These are phyloP conservation scores for Tephrocybe sp. DNA, from an alignment of 768 basidiomycete genomes.

Conservation along the genomic window DNA sequence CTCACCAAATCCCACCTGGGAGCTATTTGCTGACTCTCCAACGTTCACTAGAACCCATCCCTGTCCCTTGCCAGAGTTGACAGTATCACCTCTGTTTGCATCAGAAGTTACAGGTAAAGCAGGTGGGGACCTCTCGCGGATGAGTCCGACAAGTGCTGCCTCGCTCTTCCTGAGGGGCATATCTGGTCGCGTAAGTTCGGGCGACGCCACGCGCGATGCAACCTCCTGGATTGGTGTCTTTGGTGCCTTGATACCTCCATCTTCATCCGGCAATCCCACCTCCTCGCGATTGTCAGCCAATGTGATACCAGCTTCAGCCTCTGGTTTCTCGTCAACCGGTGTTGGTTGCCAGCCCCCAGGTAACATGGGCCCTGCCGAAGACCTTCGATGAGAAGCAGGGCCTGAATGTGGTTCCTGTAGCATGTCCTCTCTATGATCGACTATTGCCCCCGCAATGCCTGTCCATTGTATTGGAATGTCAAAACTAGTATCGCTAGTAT, in stretches of 20 bases:
- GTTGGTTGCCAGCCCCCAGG: slow-evolving; percentile 57
- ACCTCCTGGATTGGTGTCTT: slow-evolving; percentile 46
- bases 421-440: slow-evolving; percentile 4
- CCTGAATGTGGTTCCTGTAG: background rate
- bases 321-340: slow-evolving; percentile 48
- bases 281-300: slow-evolving; percentile 8
- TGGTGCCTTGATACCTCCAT: slow-evolving; percentile 23
- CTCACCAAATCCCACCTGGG: slow-evolving; percentile 5
- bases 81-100: slow-evolving; percentile 1
- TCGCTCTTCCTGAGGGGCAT: slow-evolving; percentile 57
- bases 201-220: slow-evolving; percentile 47
- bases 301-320: slow-evolving; percentile 14
- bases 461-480: slow-evolving; percentile 66
- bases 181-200: slow-evolving; percentile 46
- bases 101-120: slow-evolving; percentile 9
- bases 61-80: slow-evolving; percentile 34
- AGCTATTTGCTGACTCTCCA: slow-evolving; percentile 30
- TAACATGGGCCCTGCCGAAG: slow-evolving; percentile 33
- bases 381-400: slow-evolving; percentile 11
- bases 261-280: slow-evolving; percentile 22
- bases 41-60: slow-evolving; percentile 71
- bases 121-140: slow-evolving; percentile 29
- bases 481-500: slow-evolving; percentile 37
- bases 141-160: slow-evolving; percentile 54
- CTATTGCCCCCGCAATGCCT: slow-evolving; percentile 26